Evolutionary conservation across 352 stramenopile species (phyloP).

Genomic region (Phytophthora syringae): DNA sequence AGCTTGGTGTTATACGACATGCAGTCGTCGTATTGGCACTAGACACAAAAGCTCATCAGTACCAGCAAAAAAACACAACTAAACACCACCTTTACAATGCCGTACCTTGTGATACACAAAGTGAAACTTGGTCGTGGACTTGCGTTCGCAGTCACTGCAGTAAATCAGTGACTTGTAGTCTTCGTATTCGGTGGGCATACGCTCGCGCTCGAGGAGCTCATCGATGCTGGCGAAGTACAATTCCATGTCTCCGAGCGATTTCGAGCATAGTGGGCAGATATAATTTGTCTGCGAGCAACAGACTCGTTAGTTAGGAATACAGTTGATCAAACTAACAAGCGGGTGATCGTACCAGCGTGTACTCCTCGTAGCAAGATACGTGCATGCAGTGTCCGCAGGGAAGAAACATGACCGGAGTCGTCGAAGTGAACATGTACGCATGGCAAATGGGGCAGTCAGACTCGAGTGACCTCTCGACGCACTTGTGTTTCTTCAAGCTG

Average conservation of each 20-base stretch:
- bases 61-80: background rate
- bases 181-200: constrained; percentile 82
- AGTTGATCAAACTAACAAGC: background rate
- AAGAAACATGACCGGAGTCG: constrained; percentile 94
- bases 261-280: constrained; percentile 95
- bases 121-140: constrained; percentile 84
- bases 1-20: constrained; percentile 89
- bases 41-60: background rate
- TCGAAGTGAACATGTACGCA: constrained; percentile 96
- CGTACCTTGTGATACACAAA: constrained; percentile 89
- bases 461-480: constrained; percentile 94
- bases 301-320: constrained; percentile 9
- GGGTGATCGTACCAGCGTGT: constrained; percentile 72
- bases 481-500: constrained; percentile 92
- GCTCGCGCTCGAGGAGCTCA: constrained; percentile 79
- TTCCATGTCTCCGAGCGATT: constrained; percentile 95
- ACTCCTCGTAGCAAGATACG: constrained; percentile 94
- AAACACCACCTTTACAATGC: background rate
- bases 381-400: constrained; percentile 98
- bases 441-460: constrained; percentile 96
- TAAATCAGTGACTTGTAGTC: constrained; percentile 81
- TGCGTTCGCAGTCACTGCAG: constrained; percentile 88
- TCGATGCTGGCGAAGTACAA: constrained; percentile 89
- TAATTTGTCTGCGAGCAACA: constrained; percentile 80
- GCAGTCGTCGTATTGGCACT: constrained; percentile 82